Percentiles rank a stretch among this genome's conserved stretches.
These are phyloP conservation scores for Lolium multiflorum DNA, from an alignment of 176 grass and related monocot species.

Conservation along the genomic window DNA sequence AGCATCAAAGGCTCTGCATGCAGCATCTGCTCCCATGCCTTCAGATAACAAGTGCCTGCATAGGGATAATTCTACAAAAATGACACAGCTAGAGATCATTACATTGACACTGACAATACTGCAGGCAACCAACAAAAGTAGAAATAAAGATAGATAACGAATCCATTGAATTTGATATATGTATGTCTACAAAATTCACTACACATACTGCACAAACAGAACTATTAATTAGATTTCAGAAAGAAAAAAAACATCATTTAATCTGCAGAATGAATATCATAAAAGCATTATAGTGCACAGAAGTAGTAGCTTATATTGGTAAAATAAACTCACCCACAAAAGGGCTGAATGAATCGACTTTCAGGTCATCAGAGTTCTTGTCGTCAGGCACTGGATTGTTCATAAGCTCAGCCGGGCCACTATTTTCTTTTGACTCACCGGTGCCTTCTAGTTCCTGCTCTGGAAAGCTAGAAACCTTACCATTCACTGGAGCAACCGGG, in stretches of 20 bases:
- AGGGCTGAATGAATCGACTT: constrained; percentile 55
- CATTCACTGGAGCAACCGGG: constrained; percentile 45
- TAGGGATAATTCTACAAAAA: constrained; percentile 86
- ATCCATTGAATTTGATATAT: constrained; percentile 13
- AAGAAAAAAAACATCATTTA: constrained; percentile 3
- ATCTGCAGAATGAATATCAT: constrained; percentile 37
- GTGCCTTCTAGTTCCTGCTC: constrained; percentile 45
- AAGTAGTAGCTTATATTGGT: constrained; percentile 9
- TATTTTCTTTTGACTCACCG: constrained; percentile 51
- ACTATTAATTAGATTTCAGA: not conserved
- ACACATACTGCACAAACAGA: constrained; percentile 5
- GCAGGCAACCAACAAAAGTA: constrained; percentile 41
- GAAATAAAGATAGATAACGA: constrained; percentile 32
- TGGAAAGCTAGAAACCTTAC: constrained; percentile 45
- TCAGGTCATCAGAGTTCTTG: constrained; percentile 44
- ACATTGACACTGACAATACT: not conserved
- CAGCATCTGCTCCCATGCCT: constrained; percentile 89
- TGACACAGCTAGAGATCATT: constrained; percentile 36
- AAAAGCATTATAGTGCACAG: constrained; percentile 27
- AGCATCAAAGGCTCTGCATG: constrained; percentile 73
- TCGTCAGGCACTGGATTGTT: constrained; percentile 41
- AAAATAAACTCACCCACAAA: constrained; percentile 64
- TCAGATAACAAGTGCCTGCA: constrained; percentile 87
- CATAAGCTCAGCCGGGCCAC: constrained; percentile 33
- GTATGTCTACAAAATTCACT: constrained; percentile 40